A percentile compares a stretch with the other conserved stretches of the same genome.
Conservation (phyloP, 176 grass and related monocot genomes). For the Oryza brachyantha region DNA sequence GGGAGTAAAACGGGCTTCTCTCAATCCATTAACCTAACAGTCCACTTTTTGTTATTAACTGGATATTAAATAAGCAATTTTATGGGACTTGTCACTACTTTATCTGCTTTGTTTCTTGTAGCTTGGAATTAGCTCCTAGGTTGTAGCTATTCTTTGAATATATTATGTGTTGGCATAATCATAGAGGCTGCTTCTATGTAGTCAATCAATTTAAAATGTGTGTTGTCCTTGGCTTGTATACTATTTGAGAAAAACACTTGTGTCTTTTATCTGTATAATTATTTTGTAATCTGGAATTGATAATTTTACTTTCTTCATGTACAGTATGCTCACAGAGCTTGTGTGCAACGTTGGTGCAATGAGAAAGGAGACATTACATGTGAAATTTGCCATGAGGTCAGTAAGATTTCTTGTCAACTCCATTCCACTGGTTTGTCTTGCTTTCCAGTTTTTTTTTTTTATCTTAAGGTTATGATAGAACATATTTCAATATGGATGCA, state of each 20-base stretch:
- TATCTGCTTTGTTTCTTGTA: neutral
- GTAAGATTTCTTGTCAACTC: slow-evolving; percentile 8
- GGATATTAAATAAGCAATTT: neutral
- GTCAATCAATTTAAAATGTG: neutral
- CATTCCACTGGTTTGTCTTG: neutral
- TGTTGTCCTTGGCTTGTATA: slow-evolving; percentile 1
- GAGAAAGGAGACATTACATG: slow-evolving; percentile 98
- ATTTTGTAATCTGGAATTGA: slow-evolving; percentile 6
- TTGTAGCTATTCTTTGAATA: neutral
- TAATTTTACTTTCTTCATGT: slow-evolving; percentile 23
- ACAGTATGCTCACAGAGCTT: slow-evolving; percentile 96
- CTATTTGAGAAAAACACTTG: neutral
- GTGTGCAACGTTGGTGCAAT: slow-evolving; percentile 95
- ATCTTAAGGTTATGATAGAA: neutral
- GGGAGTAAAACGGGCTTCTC: too few species aligned
- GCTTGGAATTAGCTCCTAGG: neutral
- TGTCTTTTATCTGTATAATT: neutral
- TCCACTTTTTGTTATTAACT: neutral
- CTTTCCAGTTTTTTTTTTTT: slow-evolving; percentile 8
- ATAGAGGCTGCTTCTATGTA: neutral
- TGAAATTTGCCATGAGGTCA: slow-evolving; percentile 96
- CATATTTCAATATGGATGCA: neutral
- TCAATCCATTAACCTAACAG: neutral
- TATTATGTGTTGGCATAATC: neutral
- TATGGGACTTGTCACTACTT: neutral